These are phyloP conservation scores for Phaeophleospora eucalypticola DNA, from an alignment of 2,329 filamentous ascomycete genomes.

Conservation along the genomic window DNA sequence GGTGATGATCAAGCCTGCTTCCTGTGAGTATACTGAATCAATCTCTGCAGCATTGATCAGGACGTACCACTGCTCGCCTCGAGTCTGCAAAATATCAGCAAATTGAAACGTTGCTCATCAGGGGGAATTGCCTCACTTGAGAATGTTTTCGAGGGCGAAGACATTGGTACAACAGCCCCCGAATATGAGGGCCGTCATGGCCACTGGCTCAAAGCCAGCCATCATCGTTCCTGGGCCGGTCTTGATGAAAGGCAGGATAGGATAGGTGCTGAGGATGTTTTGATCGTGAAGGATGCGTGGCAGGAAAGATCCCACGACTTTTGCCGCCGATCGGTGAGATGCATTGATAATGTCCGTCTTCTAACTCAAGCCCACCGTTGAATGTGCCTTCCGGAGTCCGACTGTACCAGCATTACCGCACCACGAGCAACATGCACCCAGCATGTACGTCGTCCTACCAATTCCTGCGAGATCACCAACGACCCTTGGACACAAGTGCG, in stretches of 20 bases:
- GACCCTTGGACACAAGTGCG: no score
- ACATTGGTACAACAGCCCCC: conserved; percentile 95
- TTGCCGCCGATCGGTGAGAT: no score
- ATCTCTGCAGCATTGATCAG: background rate
- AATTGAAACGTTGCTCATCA: background rate
- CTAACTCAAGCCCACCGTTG: no score
- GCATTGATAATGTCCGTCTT: no score
- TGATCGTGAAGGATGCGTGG: no score
- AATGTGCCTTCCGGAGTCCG: no score
- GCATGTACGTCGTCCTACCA: no score
- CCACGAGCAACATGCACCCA: no score
- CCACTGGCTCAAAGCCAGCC: conserved; percentile 19
- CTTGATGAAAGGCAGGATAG: background rate
- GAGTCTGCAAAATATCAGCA: conserved; percentile 51
- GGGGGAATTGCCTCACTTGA: conserved; percentile 63
- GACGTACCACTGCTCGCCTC: conserved; percentile 74
- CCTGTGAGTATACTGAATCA: background rate
- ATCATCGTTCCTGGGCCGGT: conserved; percentile 10
- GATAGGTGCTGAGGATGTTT: background rate
- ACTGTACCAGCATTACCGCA: no score
- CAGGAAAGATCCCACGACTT: no score
- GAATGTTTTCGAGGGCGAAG: conserved; percentile 91
- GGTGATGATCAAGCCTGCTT: conserved; percentile 60
- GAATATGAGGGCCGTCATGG: conserved; percentile 81
- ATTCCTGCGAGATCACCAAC: no score